phyloP scores from a whole-genome alignment of 495 filamentous ascomycete genomes.

The Penicillium desertorum region DNA sequence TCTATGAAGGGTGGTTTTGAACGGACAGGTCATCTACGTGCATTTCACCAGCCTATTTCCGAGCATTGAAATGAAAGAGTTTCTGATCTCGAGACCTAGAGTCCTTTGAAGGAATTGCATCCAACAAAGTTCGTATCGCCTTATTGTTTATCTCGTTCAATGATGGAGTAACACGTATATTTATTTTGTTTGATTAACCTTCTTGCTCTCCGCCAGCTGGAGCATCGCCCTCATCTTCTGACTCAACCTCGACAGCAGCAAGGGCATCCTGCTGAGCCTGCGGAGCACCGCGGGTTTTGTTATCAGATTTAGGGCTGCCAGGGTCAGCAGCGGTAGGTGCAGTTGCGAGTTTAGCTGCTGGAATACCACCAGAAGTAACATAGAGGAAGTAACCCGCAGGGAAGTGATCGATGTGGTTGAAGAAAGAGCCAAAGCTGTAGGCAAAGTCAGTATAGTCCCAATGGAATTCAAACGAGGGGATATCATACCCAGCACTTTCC shows the following conservation, averaged over 20 bases:
- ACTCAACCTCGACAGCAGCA: slow-evolving; percentile 35
- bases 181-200: slow-evolving; percentile 1
- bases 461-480: background rate
- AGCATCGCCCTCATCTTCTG: slow-evolving; percentile 29
- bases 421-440: slow-evolving; percentile 72
- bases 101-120: background rate
- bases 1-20: background rate
- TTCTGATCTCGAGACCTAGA: background rate
- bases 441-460: slow-evolving; percentile 10
- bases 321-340: slow-evolving; percentile 13
- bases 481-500: slow-evolving; percentile 66
- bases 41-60: slow-evolving; percentile 1
- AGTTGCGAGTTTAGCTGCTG: slow-evolving; percentile 44
- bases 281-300: slow-evolving; percentile 14
- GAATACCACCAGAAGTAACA: slow-evolving; percentile 64
- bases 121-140: background rate
- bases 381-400: slow-evolving; percentile 72
- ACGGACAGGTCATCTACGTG: background rate
- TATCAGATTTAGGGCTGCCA: background rate
- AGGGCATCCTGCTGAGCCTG: slow-evolving; percentile 28
- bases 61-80: background rate
- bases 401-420: slow-evolving; percentile 81
- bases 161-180: background rate
- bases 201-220: slow-evolving; percentile 27
- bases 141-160: background rate